Base-by-base conservation (phyloP, 805 yeast genomes). In the Brettanomyces nanus region DNA sequence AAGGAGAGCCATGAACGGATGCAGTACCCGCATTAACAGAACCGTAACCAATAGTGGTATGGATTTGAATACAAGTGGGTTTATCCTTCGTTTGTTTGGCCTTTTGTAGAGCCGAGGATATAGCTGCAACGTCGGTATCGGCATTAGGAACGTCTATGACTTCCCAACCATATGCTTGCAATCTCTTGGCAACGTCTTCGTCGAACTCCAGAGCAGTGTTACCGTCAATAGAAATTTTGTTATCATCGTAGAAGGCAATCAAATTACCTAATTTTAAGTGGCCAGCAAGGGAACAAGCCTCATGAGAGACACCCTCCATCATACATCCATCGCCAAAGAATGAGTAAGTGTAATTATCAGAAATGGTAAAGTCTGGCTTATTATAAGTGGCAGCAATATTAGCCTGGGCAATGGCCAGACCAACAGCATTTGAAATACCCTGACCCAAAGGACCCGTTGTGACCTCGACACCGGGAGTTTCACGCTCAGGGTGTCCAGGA, bases 391-490 rank as follows among this genome's bases (percentile, higher is more conserved):
- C 95, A 52, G 94, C 95, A 44, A 85, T 68, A 66, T 86, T 89
- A 50, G 80, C 77, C 69, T 86, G 95, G 44, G 96, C 98, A 56
- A 90, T 75, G 41, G 98, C 97, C 50, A 90, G 61, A 70, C 98
- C 98, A 54, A 90, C 95, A 39, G 97, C 97, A 62, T 86, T 89
- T 54, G 82, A 73, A 54, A 90, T 75, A 80, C 98, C 98, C 70
- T 90, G 98, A 62, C 98, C 98, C 56, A 90, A 77, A 41, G 98
- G 97, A 64, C 98, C 98, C 45, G 97, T 90, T 63, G 97, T 87
- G 56, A 89, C 95, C 63, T 90, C 98, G 43, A 87, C 77, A 62
- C 97, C 97, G 37, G 92, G 87, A 44, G 83, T 73, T 58, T 84
- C 94, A 45, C 68, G 75, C 71, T 90, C 98, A 40, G 98, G 98